These are phyloP conservation scores for Ophiostoma sp. DNA, from an alignment of 2,329 filamentous ascomycete genomes.

Conservation along the genomic window DNA sequence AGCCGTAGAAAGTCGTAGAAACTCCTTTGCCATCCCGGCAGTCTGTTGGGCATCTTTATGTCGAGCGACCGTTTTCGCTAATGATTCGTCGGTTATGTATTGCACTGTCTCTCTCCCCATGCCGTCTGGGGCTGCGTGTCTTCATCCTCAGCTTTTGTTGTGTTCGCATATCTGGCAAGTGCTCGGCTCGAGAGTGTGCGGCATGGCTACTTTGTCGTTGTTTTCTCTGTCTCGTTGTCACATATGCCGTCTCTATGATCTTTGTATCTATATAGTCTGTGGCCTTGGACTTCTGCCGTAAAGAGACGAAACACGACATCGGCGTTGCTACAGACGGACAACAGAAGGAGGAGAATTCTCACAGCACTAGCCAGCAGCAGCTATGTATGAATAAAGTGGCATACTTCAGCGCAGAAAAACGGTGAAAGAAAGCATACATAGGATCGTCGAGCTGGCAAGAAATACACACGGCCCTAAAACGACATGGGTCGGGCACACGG, in stretches of 20 bases:
- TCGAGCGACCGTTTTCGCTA: neutral
- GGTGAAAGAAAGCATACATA: neutral
- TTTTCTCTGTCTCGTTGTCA: neutral
- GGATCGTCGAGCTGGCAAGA: neutral
- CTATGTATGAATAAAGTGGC: neutral
- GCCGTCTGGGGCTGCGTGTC: neutral
- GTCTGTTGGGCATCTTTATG: neutral
- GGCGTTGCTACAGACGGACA: neutral
- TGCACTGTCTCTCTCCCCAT: neutral
- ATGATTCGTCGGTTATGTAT: neutral
- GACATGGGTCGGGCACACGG: conserved; percentile 1
- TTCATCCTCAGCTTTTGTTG: neutral
- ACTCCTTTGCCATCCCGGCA: neutral
- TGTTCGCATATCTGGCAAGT: neutral
- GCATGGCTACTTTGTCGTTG: neutral
- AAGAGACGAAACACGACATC: neutral
- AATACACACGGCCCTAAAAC: neutral
- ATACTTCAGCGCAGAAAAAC: neutral
- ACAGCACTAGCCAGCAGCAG: neutral
- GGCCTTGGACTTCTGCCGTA: neutral
- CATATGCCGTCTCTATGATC: neutral
- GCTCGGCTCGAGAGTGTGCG: neutral
- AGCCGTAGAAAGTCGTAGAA: neutral
- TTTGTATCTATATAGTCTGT: neutral
- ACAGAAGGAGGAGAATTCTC: neutral